These are phyloP conservation scores for Diplodia mutila DNA, from an alignment of 2,329 filamentous ascomycete genomes.

Conservation along the genomic window DNA sequence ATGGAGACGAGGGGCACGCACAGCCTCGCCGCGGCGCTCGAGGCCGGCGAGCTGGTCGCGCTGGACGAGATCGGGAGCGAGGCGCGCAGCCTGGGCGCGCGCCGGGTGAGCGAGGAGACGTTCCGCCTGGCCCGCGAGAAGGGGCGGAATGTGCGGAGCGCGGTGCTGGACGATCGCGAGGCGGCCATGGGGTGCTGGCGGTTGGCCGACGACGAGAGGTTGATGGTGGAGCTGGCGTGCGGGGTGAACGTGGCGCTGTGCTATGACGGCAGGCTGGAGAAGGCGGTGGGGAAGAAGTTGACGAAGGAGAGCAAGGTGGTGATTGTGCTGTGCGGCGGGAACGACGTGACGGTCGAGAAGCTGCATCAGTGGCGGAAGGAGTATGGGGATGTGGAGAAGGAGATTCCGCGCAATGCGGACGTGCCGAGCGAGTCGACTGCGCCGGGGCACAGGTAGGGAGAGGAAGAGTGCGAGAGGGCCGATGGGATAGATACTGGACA, in stretches of 20 bases:
- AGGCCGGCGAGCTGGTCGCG: conserved; percentile 59
- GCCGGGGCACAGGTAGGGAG: neutral
- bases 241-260: conserved; percentile 73
- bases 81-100: conserved; percentile 75
- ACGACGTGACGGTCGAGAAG: conserved; percentile 62
- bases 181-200: conserved; percentile 76
- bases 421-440: conserved; percentile 21
- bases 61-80: conserved; percentile 74
- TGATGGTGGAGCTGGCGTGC: conserved; percentile 83
- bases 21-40: conserved; percentile 66
- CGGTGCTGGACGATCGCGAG: conserved; percentile 73
- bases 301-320: conserved; percentile 82
- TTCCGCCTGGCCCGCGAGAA: conserved; percentile 63
- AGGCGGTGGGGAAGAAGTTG: conserved; percentile 91
- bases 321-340: conserved; percentile 78
- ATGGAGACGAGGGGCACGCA: conserved; percentile 78
- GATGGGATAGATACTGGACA: neutral
- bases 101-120: conserved; percentile 64
- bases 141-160: conserved; percentile 57
- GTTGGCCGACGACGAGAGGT: conserved; percentile 78
- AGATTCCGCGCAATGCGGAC: conserved; percentile 14
- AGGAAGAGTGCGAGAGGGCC: too few species aligned
- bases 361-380: conserved; percentile 80
- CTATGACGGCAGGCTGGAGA: conserved; percentile 53
- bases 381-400: conserved; percentile 50